Evolutionary conservation across 257 asterid species (phyloP).

Genomic region (Fraxinus pennsylvanica): DNA sequence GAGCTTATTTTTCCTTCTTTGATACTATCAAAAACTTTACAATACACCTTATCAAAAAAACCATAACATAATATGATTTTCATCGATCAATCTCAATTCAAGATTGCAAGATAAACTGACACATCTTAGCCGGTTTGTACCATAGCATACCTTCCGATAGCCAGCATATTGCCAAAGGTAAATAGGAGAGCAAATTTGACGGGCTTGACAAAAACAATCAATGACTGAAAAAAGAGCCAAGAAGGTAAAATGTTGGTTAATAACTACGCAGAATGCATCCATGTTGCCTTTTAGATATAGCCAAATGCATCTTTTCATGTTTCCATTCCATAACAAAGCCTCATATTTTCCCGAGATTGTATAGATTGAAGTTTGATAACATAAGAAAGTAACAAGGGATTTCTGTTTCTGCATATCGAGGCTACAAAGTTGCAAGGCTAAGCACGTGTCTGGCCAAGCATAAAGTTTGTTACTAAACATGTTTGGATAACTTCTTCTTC

Average conservation of each 20-base stretch:
- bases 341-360: background rate
- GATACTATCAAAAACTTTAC: background rate
- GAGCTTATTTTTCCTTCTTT: background rate
- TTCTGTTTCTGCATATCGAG: background rate
- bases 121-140: background rate
- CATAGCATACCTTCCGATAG: constrained; percentile 76
- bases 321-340: background rate
- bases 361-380: background rate
- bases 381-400: background rate
- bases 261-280: background rate
- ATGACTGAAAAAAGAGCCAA: constrained; percentile 58
- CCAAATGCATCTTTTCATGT: background rate
- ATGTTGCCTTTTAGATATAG: background rate
- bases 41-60: background rate
- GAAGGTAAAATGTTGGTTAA: constrained; percentile 23
- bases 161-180: constrained; percentile 81
- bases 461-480: background rate
- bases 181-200: constrained; percentile 83
- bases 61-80: background rate
- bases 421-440: background rate
- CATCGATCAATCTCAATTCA: background rate
- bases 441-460: no score
- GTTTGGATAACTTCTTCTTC: background rate
- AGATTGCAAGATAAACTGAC: constrained; percentile 1
- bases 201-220: constrained; percentile 76